Conservation (phyloP, 2,329 filamentous ascomycete genomes). For the Alternaria sp. region DNA sequence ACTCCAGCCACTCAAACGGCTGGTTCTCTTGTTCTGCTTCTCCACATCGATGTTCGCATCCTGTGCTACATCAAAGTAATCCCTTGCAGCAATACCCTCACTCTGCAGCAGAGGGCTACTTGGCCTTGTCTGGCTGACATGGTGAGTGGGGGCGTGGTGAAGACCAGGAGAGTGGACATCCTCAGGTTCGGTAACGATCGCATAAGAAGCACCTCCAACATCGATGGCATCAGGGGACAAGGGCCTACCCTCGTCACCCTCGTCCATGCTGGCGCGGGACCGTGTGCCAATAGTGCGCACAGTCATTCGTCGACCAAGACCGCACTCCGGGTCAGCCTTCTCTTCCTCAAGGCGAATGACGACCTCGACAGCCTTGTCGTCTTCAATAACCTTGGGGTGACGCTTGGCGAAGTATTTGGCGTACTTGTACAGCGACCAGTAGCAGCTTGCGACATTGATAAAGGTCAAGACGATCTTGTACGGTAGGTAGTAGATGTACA, state of each 20-base stretch:
- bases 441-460: conserved; percentile 54
- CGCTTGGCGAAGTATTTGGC: conserved; percentile 58
- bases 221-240: not conserved
- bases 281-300: conserved; percentile 26
- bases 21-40: not conserved
- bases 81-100: conserved; percentile 9
- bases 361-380: conserved; percentile 53
- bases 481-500: conserved; percentile 54
- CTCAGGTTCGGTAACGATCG: conserved; percentile 1
- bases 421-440: conserved; percentile 55
- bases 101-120: conserved; percentile 2
- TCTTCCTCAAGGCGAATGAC: conserved; percentile 39
- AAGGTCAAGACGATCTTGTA: conserved; percentile 57
- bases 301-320: conserved; percentile 34
- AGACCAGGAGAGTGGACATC: not conserved
- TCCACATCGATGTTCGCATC: not conserved
- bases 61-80: conserved; percentile 6
- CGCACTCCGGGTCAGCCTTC: conserved; percentile 12
- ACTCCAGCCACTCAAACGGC: not conserved
- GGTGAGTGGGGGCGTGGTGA: not conserved
- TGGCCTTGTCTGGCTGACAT: conserved; percentile 1
- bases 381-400: conserved; percentile 60
- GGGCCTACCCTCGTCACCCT: not conserved
- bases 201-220: not conserved
- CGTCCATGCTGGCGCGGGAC: conserved; percentile 3